A percentile compares a stretch with the other conserved stretches of the same genome.
phyloP scores from a whole-genome alignment of 768 basidiomycete species.

The Austroboletus festivus region DNA sequence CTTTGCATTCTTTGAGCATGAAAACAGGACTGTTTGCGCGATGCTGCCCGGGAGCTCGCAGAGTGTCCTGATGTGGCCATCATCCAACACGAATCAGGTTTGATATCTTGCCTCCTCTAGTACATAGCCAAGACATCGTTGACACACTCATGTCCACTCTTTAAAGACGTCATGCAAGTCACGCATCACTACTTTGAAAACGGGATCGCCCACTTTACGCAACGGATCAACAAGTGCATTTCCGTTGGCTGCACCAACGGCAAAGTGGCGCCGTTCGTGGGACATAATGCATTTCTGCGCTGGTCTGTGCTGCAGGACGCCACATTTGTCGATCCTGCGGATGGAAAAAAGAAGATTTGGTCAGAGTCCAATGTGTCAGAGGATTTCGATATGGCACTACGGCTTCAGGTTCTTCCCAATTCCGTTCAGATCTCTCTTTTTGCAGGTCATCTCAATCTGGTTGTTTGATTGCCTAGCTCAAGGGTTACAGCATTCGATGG shows the following conservation, averaged over 20 bases:
- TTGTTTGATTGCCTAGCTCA: conserved; percentile 27
- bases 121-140: neutral
- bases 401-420: conserved; percentile 42
- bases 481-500: conserved; percentile 43
- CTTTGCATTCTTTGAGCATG: neutral
- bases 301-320: conserved; percentile 93
- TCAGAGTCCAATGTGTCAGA: conserved; percentile 66
- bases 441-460: conserved; percentile 43
- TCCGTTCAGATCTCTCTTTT: conserved; percentile 42
- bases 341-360: conserved; percentile 68
- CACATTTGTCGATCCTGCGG: conserved; percentile 55
- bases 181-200: conserved; percentile 89
- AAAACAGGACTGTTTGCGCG: conserved; percentile 77
- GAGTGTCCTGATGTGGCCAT: conserved; percentile 86
- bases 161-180: conserved; percentile 84
- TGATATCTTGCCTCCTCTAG: conserved; percentile 5
- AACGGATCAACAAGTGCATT: conserved; percentile 83
- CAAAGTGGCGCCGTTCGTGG: conserved; percentile 74
- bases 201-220: conserved; percentile 88
- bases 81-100: conserved; percentile 85
- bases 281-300: conserved; percentile 85
- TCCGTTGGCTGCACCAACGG: conserved; percentile 79
- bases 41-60: conserved; percentile 81
- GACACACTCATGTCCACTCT: neutral
- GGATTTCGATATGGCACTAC: conserved; percentile 66